Conservation (phyloP, 2,329 filamentous ascomycete genomes). For the Paradendryphiella salina region DNA sequence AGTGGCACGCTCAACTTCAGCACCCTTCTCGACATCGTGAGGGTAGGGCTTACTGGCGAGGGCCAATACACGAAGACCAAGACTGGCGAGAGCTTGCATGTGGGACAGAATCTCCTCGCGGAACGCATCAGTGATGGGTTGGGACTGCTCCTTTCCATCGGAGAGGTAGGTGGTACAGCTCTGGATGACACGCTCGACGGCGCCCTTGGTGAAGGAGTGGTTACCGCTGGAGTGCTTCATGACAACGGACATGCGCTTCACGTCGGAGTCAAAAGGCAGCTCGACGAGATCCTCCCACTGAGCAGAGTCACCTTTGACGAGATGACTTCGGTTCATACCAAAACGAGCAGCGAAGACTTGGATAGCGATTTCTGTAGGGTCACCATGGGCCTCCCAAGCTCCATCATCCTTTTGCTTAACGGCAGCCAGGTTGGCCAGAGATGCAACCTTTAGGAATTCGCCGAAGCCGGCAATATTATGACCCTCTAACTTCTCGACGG, state of each 20-base stretch:
- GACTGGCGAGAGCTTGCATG: constrained; percentile 67
- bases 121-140: constrained; percentile 55
- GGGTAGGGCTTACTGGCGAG: constrained; percentile 58
- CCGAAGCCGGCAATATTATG: constrained; percentile 29
- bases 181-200: constrained; percentile 64
- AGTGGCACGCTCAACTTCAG: constrained; percentile 57
- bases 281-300: constrained; percentile 58
- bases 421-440: constrained; percentile 57
- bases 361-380: constrained; percentile 70
- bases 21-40: constrained; percentile 37
- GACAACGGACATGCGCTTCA: constrained; percentile 78
- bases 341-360: constrained; percentile 74
- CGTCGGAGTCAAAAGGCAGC: constrained; percentile 72
- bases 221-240: constrained; percentile 51
- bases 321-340: constrained; percentile 61
- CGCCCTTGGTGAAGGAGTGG: constrained; percentile 64
- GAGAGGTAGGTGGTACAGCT: constrained; percentile 53
- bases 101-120: constrained; percentile 63
- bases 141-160: constrained; percentile 46
- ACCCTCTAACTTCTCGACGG: constrained; percentile 28
- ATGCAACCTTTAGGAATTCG: constrained; percentile 43
- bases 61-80: constrained; percentile 70
- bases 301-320: constrained; percentile 46
- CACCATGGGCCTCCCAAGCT: constrained; percentile 45
- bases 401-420: constrained; percentile 52